Evolutionary conservation across 306 rosid genomes (phyloP).

Genomic region (Coriaria nepalensis): DNA sequence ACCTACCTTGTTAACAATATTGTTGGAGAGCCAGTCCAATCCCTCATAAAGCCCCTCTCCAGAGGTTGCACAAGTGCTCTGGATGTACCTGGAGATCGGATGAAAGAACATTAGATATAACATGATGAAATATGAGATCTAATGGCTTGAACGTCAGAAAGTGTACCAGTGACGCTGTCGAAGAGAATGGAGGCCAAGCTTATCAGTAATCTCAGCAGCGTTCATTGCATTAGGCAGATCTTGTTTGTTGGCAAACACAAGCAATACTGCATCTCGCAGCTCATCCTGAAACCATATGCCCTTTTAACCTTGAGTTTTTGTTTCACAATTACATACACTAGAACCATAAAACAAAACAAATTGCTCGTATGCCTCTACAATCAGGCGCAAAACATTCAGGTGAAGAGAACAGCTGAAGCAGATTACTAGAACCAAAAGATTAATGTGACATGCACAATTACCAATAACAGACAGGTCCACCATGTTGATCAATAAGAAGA

Average conservation of each 20-base stretch:
- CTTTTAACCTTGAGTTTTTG: neutral
- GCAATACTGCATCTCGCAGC: conserved; percentile 93
- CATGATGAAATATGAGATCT: neutral
- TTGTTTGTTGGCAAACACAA: conserved; percentile 98
- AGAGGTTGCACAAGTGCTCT: conserved; percentile 99
- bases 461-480: too few relatives aligned
- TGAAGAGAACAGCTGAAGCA: too few relatives aligned
- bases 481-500: too few relatives aligned
- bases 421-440: too few relatives aligned
- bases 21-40: conserved; percentile 99
- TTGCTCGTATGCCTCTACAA: too few relatives aligned
- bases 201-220: conserved; percentile 99
- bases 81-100: conserved; percentile 75
- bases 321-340: conserved; percentile 4
- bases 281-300: conserved; percentile 55
- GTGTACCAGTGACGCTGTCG: conserved; percentile 97
- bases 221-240: conserved; percentile 99
- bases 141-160: conserved; percentile 4
- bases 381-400: too few relatives aligned
- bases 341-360: neutral
- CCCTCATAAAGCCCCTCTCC: conserved; percentile 99
- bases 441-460: too few relatives aligned
- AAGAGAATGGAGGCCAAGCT: conserved; percentile 98
- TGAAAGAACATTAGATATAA: conserved; percentile 11
- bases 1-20: conserved; percentile 86